Evolutionary conservation across 2,329 filamentous ascomycete species (phyloP), one percentile per base, ranked within the genome.

Genomic region (Coniella lustricola): DNA sequence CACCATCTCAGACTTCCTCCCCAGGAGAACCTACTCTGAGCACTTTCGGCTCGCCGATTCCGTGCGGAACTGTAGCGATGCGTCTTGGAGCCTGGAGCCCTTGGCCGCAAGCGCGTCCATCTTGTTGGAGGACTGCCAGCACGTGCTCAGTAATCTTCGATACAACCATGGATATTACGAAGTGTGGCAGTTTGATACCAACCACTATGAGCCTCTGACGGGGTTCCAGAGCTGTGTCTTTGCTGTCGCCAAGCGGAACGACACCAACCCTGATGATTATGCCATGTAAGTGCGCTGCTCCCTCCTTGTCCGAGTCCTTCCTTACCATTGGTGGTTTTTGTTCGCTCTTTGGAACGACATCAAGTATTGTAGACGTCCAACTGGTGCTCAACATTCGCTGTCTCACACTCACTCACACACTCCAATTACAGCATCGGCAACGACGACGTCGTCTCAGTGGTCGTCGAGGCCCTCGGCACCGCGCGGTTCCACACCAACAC

Each of bases 81-180:
- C 20, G 3, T 7, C 7, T 22, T 45, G 12, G 32, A 22, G n/a
- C 20, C 41, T 40, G 14, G 29, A 18, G n/a, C n/a, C 14, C n/a
- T 22, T 29, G 3, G 38, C 14, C 12, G 31, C 20, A 5, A 25
- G 25, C 21, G 44, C 36, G 7, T 37, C 37, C 5, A 41, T 49
- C 37, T 25, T 16, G 2, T 33, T 34, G 4, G 17, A 21, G 4
- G 46, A 51, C 33, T 51, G 49, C 32, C 5, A 18, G 14, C 22
- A 44, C 17, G 20, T 51, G 3, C 34, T 42, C n/a, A 22, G 14
- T 1, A 48, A 49, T 33, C 21, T 33, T 17, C 18, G 37, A 13
- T 45, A 45, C 33, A 51, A 51, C 25, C 42, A 39, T 16, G 49
- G 49, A 21, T 51, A 46, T 18, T 51, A 45, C 42, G 49, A 51